These are phyloP conservation scores for Diddensiella santjacobensis DNA, from an alignment of 805 yeast genomes.

Conservation along the genomic window DNA sequence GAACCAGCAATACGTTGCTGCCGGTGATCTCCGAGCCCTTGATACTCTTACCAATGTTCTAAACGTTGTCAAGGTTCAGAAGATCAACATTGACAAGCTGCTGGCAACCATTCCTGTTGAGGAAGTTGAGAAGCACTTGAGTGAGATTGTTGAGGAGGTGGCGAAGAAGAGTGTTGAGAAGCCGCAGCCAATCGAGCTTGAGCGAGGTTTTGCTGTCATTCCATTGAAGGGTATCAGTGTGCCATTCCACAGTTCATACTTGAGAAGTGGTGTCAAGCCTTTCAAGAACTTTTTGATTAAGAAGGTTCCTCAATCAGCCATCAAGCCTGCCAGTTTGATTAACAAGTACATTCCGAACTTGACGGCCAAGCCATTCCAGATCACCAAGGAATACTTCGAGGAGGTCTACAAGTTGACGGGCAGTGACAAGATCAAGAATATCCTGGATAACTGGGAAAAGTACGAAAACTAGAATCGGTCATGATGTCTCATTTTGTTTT, in stretches of 20 bases:
- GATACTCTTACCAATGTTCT: conserved; percentile 91
- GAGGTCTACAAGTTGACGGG: conserved; percentile 90
- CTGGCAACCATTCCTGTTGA: conserved; percentile 80
- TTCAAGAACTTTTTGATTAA: conserved; percentile 95
- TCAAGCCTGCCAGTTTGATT: conserved; percentile 87
- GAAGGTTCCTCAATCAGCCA: conserved; percentile 92
- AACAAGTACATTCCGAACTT: conserved; percentile 97
- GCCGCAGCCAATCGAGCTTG: conserved; percentile 94
- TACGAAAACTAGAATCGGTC: conserved; percentile 42
- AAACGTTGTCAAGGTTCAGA: conserved; percentile 89
- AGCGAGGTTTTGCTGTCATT: conserved; percentile 97
- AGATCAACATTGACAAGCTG: conserved; percentile 85
- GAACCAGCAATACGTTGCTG: conserved; percentile 97
- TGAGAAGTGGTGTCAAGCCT: conserved; percentile 98
- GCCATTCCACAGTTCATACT: conserved; percentile 99
- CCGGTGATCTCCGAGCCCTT: conserved; percentile 95
- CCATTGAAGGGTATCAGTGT: conserved; percentile 99
- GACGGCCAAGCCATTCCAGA: conserved; percentile 95
- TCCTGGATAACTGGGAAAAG: conserved; percentile 93
- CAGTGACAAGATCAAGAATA: conserved; percentile 83
- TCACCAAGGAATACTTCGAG: conserved; percentile 95
- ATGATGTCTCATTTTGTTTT: conserved; percentile 6
- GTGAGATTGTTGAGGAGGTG: conserved; percentile 83
- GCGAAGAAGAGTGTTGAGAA: conserved; percentile 76
- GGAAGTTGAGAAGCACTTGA: conserved; percentile 81